These are phyloP conservation scores for Cladosporium sp. DNA, from an alignment of 2,329 filamentous ascomycete genomes.

Conservation along the genomic window DNA sequence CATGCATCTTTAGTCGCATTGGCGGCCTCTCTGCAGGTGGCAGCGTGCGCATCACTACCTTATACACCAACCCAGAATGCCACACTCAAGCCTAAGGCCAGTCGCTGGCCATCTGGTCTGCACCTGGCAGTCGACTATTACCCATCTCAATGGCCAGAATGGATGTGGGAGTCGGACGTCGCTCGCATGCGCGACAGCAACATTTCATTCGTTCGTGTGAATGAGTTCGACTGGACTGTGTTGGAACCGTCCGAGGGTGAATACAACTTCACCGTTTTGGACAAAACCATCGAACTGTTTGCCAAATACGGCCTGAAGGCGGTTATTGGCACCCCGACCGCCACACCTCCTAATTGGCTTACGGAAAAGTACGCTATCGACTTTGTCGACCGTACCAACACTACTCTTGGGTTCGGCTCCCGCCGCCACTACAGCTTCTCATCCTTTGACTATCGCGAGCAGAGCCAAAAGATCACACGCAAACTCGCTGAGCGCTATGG, in stretches of 20 bases:
- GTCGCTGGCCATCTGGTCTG: conserved; percentile 25
- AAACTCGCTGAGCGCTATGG: conserved; percentile 29
- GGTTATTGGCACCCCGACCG: conserved; percentile 28
- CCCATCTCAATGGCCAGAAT: conserved; percentile 31
- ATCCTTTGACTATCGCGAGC: conserved; percentile 28
- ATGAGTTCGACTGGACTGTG: conserved; percentile 29
- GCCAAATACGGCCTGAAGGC: conserved; percentile 27
- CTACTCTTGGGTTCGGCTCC: conserved; percentile 27
- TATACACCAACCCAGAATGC: not conserved
- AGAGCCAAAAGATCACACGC: conserved; percentile 27
- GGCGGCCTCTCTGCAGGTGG: not conserved
- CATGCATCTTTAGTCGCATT: not conserved
- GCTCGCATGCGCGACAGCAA: conserved; percentile 27
- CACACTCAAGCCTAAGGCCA: conserved; percentile 14
- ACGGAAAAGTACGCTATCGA: conserved; percentile 27
- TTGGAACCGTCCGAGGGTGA: conserved; percentile 27
- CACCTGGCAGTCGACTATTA: conserved; percentile 30
- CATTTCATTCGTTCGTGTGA: conserved; percentile 27
- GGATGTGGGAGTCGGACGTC: conserved; percentile 29
- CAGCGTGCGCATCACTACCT: not conserved
- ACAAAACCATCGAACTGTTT: conserved; percentile 25
- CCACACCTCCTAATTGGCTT: conserved; percentile 29
- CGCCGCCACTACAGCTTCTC: conserved; percentile 29
- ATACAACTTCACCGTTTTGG: conserved; percentile 30
- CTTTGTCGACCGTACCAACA: conserved; percentile 29